These are phyloP conservation scores for Verticillium dahliae DNA, from an alignment of 2,329 filamentous ascomycete genomes.

Conservation along the genomic window DNA sequence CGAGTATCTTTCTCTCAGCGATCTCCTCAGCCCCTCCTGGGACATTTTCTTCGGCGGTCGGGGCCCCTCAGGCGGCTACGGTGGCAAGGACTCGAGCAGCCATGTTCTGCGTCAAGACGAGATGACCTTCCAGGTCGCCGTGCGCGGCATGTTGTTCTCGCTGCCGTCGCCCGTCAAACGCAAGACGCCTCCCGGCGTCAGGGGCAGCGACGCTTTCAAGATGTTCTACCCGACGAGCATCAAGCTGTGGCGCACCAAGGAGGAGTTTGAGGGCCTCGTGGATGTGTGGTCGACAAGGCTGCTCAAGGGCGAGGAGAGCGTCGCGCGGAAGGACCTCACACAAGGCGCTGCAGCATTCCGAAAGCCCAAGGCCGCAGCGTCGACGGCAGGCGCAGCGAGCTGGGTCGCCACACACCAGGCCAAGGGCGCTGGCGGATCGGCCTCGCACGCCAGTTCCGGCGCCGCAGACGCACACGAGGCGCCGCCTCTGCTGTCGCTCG, in stretches of 20 bases:
- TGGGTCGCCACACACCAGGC: conserved; percentile 14
- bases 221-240: conserved; percentile 90
- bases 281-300: conserved; percentile 61
- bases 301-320: conserved; percentile 44
- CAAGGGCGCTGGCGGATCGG: background rate
- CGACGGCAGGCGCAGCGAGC: conserved; percentile 17
- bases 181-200: conserved; percentile 38
- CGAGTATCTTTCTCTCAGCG: conserved; percentile 78
- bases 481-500: conserved; percentile 48
- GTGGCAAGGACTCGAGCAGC: conserved; percentile 50
- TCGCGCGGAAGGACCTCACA: conserved; percentile 29
- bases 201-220: conserved; percentile 60
- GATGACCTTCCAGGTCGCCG: conserved; percentile 85
- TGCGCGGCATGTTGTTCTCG: conserved; percentile 77
- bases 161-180: conserved; percentile 81
- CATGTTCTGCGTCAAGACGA: conserved; percentile 87
- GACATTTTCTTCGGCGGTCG: conserved; percentile 60
- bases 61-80: conserved; percentile 41
- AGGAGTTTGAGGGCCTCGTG: conserved; percentile 71
- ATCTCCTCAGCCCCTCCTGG: conserved; percentile 72
- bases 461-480: conserved; percentile 12
- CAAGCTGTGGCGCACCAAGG: conserved; percentile 74
- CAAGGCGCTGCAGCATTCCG: conserved; percentile 43
- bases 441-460: background rate
- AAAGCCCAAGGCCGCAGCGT: conserved; percentile 24